phyloP scores from a whole-genome alignment of 306 rosid genomes.

The Prunus persica region DNA sequence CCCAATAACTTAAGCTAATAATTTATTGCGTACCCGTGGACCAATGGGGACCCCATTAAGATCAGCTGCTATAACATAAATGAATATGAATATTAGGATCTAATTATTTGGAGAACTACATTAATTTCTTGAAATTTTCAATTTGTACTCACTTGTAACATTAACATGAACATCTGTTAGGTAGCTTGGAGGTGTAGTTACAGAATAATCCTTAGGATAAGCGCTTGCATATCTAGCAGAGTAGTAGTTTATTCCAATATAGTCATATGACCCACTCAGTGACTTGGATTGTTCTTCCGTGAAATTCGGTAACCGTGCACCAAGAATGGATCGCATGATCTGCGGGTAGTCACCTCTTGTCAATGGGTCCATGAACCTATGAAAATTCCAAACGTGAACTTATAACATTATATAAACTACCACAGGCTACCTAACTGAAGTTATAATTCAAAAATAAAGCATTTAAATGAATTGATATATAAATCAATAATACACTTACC shows the following conservation, averaged over 20 bases:
- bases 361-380: slow-evolving; percentile 62
- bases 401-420: too few species aligned
- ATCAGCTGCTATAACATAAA: slow-evolving; percentile 12
- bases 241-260: slow-evolving; percentile 62
- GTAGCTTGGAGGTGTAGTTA: too few species aligned
- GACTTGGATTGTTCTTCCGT: slow-evolving; percentile 26
- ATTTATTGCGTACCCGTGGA: slow-evolving; percentile 22
- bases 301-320: slow-evolving; percentile 50
- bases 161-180: too few species aligned
- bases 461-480: too few species aligned
- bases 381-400: not conserved
- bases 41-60: slow-evolving; percentile 45
- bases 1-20: too few species aligned
- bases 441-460: too few species aligned
- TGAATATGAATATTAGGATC: not conserved
- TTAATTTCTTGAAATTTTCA: too few species aligned
- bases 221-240: slow-evolving; percentile 40
- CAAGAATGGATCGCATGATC: slow-evolving; percentile 37
- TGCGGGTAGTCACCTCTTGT: slow-evolving; percentile 51
- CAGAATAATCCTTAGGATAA: too few species aligned
- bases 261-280: slow-evolving; percentile 39
- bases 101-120: too few species aligned
- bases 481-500: too few species aligned
- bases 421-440: too few species aligned
- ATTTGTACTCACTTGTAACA: too few species aligned